Evolutionary conservation across 2,329 filamentous ascomycete species (phyloP), one percentile per base, ranked within the genome.

Genomic region (Pochonia chlamydosporia): DNA sequence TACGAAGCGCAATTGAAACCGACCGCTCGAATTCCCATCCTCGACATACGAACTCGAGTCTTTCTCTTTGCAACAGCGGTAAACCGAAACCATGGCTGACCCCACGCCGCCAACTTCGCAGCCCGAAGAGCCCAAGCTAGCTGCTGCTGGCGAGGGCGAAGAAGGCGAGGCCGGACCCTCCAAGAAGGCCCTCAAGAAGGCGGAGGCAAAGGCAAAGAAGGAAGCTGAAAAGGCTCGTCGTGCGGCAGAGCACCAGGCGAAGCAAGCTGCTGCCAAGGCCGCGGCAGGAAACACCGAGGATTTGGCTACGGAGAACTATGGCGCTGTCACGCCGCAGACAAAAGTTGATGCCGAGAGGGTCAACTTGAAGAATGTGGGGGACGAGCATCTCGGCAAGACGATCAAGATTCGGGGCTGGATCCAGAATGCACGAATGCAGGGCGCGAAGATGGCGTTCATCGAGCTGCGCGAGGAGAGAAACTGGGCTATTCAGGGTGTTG

Each of bases 181-280:
- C 8, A 56, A 95, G 72, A 91, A 84, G 68, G 89, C 83, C 13
- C 71, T 85, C 54, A 95, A 95, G 74, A 95, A 95, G 74, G 84
- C 87, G 39, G 85, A 87, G 58, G 78, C 78, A 52, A 95, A 95
- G 72, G 88, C 91, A 26, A 90, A 90, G 71, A 91, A 92, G 65
- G 91, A 95, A 69, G 87, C 86, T 13, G 77, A 82, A 63, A 95
- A 95, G 69, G 86, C 86, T 59, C 64, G 79, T 64, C 71, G 82
- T 67, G 75, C 81, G 46, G 85, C 84, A 14, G 86, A 89, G 56
- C 84, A 86, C 61, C 85, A 87, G 62, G 85, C 86, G 51, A 81
- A 81, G n/a, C 79, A 81, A 49, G 85, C 84, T 49, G 82, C 82
- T 35, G 79, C 81, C 53, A 82, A 83, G 52, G 83, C 81, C 28